Conservation (phyloP, 1,139 yeast species). For the Yamadazyma spencermartinsiae region DNA sequence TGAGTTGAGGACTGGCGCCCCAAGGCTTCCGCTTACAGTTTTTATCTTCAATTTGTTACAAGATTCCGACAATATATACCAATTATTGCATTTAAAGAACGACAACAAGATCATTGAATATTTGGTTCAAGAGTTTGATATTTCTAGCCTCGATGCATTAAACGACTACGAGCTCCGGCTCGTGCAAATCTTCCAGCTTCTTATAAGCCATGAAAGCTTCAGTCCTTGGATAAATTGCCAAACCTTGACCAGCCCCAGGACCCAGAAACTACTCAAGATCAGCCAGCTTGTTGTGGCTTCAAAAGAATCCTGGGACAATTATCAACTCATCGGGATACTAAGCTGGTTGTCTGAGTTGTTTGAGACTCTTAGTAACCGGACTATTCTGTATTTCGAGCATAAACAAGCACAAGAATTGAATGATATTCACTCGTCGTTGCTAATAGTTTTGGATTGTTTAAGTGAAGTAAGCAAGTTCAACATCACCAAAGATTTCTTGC, state of each 20-base stretch:
- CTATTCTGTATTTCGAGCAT: conserved; percentile 15
- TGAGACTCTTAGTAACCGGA: conserved; percentile 17
- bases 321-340: conserved; percentile 50
- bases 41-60: conserved; percentile 4
- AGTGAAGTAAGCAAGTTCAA: conserved; percentile 53
- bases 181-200: conserved; percentile 7
- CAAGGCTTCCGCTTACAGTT: conserved; percentile 10
- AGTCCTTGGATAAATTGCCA: conserved; percentile 7
- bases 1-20: conserved; percentile 8
- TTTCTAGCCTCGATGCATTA: background rate
- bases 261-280: conserved; percentile 6
- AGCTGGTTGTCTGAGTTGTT: conserved; percentile 55
- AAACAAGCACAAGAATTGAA: conserved; percentile 13
- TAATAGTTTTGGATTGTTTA: conserved; percentile 48
- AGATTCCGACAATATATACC: conserved; percentile 9
- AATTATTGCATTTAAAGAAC: background rate
- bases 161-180: conserved; percentile 5
- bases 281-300: conserved; percentile 29
- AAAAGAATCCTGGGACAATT: conserved; percentile 53
- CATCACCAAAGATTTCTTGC: conserved; percentile 51
- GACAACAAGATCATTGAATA: conserved; percentile 5
- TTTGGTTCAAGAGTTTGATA: conserved; percentile 3
- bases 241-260: conserved; percentile 15
- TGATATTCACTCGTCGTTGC: conserved; percentile 23
- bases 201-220: conserved; percentile 10